Evolutionary conservation across 2,329 filamentous ascomycete genomes (phyloP).

Genomic region (Pseudogymnoascus verrucosus): DNA sequence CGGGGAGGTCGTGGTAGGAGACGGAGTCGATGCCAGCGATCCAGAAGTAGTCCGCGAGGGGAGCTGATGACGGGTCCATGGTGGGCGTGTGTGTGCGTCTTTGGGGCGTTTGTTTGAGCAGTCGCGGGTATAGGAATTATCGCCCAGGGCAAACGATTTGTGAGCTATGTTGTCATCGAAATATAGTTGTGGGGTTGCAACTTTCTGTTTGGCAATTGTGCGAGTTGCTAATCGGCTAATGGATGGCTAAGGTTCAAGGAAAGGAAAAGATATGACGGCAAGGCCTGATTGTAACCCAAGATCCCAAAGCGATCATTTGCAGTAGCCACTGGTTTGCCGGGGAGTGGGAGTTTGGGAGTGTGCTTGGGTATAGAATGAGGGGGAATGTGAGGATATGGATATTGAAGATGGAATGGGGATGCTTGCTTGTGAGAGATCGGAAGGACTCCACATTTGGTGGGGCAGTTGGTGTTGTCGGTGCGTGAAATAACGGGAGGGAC

Average conservation of each 20-base stretch:
- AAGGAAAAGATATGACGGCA: background rate
- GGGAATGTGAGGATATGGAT: background rate
- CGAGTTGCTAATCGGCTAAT: slow-evolving; percentile 7
- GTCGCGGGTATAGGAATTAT: background rate
- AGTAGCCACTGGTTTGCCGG: background rate
- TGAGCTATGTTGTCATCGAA: slow-evolving; percentile 9
- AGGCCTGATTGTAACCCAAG: background rate
- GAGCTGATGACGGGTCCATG: slow-evolving; percentile 44
- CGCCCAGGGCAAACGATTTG: background rate
- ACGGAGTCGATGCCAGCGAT: slow-evolving; percentile 64
- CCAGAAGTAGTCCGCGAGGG: slow-evolving; percentile 69
- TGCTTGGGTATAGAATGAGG: background rate
- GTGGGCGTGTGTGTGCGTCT: background rate
- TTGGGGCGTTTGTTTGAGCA: background rate
- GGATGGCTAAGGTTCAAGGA: background rate
- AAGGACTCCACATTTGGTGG: background rate
- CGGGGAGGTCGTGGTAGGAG: slow-evolving; percentile 45
- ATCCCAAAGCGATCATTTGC: slow-evolving; percentile 1
- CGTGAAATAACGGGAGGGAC: background rate
- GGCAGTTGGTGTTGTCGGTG: background rate
- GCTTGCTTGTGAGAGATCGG: slow-evolving; percentile 7
- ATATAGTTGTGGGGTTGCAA: slow-evolving; percentile 6
- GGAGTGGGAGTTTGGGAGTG: background rate
- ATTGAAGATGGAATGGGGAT: slow-evolving; percentile 1
- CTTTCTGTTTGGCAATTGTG: slow-evolving; percentile 4